Base-by-base conservation (phyloP, 1,139 yeast genomes). In the Saccharomycopsis crataegensis region DNA sequence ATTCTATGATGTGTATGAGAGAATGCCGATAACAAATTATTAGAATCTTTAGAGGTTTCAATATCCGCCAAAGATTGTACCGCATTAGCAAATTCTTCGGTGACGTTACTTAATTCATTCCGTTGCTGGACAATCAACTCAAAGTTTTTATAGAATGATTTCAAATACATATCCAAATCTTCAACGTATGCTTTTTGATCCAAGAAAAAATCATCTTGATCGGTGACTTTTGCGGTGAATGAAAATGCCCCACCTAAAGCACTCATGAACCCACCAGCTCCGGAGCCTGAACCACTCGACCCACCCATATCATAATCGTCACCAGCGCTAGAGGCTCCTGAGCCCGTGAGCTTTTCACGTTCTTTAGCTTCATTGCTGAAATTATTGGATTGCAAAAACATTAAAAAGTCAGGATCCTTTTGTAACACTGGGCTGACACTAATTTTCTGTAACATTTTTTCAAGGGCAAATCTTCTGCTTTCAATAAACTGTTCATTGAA, bases 401-500 rank as follows among this genome's bases (percentile, higher is more conserved):
- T 75, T 40, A 81, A 70, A 60, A 90, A 86, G 65, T 89, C 97
- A 1, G 77, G 73, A 67, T 93, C 98, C 43, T 73, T 74, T 59
- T 82, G 82, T 51, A 93, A 71, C 2, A 65, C 64, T 0, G 81
- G 75, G 57, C 79, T 81, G 48, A 69, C 69, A 9, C 86, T 73
- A 37, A 88, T 84, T 64, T 86, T 86, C 55, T 67, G 72, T 57
- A 93, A 75, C 99, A 93, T 94, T 60, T 78, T 81, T 64, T 91
- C 97, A 66, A 93, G 74, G n/a, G 94, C 89, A 43, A 83, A 72
- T 57, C 98, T 74, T 67, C 99, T 79, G 60, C 81, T 82, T 65
- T 91, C 98, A 52, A 93, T 83, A 64, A 93, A 90, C 62, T 83
- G 90, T 61, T 87, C 91, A 63, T 89, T 88, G 69, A 85, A 86